Percentiles rank a stretch among this genome's conserved stretches.
Conservation (phyloP, 2,329 filamentous ascomycete species). For the Clonostachys chloroleuca region DNA sequence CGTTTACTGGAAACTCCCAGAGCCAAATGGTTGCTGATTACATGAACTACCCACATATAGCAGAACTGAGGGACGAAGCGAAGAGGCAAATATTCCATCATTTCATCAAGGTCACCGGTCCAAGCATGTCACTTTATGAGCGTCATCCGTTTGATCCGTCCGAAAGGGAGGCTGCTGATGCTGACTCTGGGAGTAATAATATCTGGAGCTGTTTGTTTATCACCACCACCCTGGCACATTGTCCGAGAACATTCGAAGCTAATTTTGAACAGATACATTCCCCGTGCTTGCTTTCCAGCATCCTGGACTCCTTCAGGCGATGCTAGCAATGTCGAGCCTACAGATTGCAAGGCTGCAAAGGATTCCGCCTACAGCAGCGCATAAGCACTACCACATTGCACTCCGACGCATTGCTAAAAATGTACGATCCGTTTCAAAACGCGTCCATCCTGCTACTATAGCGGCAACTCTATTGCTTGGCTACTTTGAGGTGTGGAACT, state of each 20-base stretch:
- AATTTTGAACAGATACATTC: conserved; percentile 58
- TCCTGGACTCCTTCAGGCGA: conserved; percentile 84
- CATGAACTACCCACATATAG: conserved; percentile 57
- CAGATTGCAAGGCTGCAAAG: conserved; percentile 82
- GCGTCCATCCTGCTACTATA: conserved; percentile 76
- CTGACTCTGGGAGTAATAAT: conserved; percentile 58
- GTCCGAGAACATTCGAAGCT: background rate
- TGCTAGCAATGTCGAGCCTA: conserved; percentile 80
- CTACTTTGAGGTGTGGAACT: conserved; percentile 92
- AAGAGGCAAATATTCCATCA: conserved; percentile 85
- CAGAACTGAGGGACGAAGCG: conserved; percentile 74
- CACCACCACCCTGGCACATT: no score
- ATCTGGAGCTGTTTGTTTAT: conserved; percentile 55
- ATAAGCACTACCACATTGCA: conserved; percentile 89
- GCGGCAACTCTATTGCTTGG: conserved; percentile 82
- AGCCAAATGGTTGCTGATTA: conserved; percentile 59
- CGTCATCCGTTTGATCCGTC: conserved; percentile 72
- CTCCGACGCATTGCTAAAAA: conserved; percentile 73
- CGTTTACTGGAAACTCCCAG: conserved; percentile 42
- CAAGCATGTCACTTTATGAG: conserved; percentile 83
- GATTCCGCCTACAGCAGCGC: conserved; percentile 70
- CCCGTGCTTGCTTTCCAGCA: conserved; percentile 80
- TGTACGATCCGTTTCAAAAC: conserved; percentile 63
- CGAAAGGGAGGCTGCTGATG: conserved; percentile 48
- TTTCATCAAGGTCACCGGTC: conserved; percentile 85